A percentile compares a stretch with the other conserved stretches of the same genome.
Evolutionary conservation across 2,329 filamentous ascomycete species (phyloP).

Genomic region (Xylaria arbuscula): DNA sequence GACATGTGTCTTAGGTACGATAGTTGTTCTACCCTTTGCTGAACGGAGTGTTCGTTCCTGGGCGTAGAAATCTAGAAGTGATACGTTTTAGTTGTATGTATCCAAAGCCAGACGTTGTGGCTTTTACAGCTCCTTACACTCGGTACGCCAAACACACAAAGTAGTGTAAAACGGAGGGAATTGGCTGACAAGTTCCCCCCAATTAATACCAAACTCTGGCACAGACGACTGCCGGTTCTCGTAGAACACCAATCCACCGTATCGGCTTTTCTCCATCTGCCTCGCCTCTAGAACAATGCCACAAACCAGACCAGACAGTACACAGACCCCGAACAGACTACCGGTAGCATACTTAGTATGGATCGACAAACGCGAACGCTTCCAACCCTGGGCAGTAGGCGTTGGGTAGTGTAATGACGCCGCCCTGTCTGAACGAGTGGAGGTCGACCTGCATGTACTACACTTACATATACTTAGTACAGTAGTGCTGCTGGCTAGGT

Average conservation of each 20-base stretch:
- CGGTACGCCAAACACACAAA: neutral
- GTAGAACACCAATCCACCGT: neutral
- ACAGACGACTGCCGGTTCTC: neutral
- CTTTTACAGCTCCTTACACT: neutral
- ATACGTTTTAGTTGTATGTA: neutral
- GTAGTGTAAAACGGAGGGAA: neutral
- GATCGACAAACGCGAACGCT: neutral
- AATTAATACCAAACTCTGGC: neutral
- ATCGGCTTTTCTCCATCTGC: too few relatives aligned
- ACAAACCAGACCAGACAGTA: neutral
- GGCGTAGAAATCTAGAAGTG: neutral
- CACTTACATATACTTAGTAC: too few relatives aligned
- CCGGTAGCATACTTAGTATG: neutral
- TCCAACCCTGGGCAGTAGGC: neutral
- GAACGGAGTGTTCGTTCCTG: too few relatives aligned
- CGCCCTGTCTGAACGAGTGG: neutral
- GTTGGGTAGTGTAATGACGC: neutral
- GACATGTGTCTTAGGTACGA: neutral
- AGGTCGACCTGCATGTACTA: too few relatives aligned
- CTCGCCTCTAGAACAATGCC: too few relatives aligned
- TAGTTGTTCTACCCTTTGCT: too few relatives aligned
- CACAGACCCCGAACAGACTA: neutral
- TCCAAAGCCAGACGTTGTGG: neutral
- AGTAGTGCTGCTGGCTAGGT: too few relatives aligned
- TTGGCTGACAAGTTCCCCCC: neutral